Evolutionary conservation across 2,329 filamentous ascomycete genomes (phyloP).

Genomic region (Grosmannia penicillata): DNA sequence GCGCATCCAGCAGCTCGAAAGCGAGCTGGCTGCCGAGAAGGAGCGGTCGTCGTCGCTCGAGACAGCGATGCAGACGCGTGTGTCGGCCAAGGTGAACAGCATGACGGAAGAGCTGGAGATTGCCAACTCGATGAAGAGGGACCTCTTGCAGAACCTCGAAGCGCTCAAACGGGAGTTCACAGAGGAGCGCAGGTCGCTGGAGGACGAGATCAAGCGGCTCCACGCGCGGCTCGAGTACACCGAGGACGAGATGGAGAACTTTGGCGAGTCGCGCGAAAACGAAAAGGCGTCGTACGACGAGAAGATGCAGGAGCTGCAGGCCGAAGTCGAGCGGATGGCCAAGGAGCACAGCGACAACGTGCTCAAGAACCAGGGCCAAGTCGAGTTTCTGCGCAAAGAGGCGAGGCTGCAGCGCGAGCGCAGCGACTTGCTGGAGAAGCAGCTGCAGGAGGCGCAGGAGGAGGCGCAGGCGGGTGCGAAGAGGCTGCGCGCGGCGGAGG

Average conservation of each 20-base stretch:
- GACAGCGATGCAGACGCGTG: too few relatives aligned
- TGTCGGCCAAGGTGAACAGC: not conserved
- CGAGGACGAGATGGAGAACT: conserved; percentile 81
- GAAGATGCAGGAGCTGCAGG: conserved; percentile 50
- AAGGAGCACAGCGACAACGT: conserved; percentile 42
- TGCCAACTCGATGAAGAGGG: conserved; percentile 79
- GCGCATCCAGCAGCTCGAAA: conserved; percentile 52
- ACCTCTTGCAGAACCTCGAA: conserved; percentile 89
- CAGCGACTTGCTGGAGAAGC: conserved; percentile 40
- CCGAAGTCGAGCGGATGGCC: conserved; percentile 51
- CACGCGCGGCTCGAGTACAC: conserved; percentile 71
- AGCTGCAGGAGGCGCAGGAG: conserved; percentile 38
- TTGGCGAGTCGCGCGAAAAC: conserved; percentile 70
- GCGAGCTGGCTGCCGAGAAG: conserved; percentile 60
- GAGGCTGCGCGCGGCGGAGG: too few relatives aligned
- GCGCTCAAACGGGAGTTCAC: conserved; percentile 79
- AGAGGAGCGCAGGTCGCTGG: conserved; percentile 68
- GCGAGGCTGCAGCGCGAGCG: conserved; percentile 43
- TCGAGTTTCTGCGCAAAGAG: conserved; percentile 48
- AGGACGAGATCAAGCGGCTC: conserved; percentile 63
- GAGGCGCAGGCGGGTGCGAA: conserved; percentile 31
- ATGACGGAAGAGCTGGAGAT: not conserved
- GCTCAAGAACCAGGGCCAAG: conserved; percentile 44
- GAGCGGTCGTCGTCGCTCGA: not conserved
- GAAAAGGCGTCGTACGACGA: conserved; percentile 59